phyloP scores from a whole-genome alignment of 768 basidiomycete species.

The Hypsizygus marmoreus region DNA sequence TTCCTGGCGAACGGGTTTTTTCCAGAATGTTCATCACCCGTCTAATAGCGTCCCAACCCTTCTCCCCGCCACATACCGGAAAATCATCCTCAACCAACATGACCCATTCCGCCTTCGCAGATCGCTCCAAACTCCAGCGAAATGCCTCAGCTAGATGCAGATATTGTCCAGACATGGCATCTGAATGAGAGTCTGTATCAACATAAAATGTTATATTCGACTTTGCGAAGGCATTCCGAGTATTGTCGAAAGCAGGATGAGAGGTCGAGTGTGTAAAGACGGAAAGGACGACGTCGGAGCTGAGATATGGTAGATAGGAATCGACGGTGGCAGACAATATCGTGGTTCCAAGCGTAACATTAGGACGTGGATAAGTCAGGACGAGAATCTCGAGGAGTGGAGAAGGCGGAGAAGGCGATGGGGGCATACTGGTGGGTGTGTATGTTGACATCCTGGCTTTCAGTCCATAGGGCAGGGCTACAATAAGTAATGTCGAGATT shows the following conservation, averaged over 20 bases:
- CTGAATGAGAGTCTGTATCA: constrained; percentile 31
- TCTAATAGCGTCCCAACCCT: constrained; percentile 32
- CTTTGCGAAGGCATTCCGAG: constrained; percentile 22
- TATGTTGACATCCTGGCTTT: constrained; percentile 3
- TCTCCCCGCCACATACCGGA: constrained; percentile 37
- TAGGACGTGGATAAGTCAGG: constrained; percentile 39
- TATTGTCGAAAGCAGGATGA: constrained; percentile 33
- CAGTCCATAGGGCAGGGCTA: constrained; percentile 15
- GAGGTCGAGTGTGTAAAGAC: constrained; percentile 39
- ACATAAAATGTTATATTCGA: constrained; percentile 27
- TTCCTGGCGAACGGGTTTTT: constrained; percentile 14
- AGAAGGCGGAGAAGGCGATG: constrained; percentile 18
- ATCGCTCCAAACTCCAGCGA: constrained; percentile 29
- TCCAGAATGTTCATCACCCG: constrained; percentile 34
- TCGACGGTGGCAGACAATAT: constrained; percentile 37
- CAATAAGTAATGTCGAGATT: constrained; percentile 19
- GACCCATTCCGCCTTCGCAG: constrained; percentile 37
- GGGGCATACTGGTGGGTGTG: constrained; percentile 16
- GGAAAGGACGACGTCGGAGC: constrained; percentile 31
- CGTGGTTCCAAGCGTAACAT: constrained; percentile 25
- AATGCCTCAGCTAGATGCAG: constrained; percentile 44
- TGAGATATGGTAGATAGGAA: constrained; percentile 37
- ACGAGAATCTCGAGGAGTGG: constrained; percentile 42
- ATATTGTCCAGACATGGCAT: constrained; percentile 32
- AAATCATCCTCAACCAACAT: constrained; percentile 49